Conservation (phyloP, 768 basidiomycete genomes). For the Albatrellus ellisii region DNA sequence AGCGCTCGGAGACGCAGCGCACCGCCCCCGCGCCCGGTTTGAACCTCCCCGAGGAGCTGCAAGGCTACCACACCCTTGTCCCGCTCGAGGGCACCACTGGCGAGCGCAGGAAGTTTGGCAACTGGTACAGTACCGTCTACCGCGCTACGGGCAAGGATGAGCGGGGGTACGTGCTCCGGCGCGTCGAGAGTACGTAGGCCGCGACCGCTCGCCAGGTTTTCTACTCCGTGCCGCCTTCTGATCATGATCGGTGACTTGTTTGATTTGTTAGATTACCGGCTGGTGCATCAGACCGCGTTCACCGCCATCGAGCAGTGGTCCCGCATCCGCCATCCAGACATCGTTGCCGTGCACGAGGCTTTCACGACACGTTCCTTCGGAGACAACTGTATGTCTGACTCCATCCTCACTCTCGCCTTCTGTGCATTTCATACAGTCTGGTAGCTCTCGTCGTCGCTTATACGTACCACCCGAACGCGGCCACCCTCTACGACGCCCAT, state of each 20-base stretch:
- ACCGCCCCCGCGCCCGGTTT: constrained; percentile 29
- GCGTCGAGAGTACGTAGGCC: constrained; percentile 67
- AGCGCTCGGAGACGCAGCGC: constrained; percentile 31
- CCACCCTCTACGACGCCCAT: constrained; percentile 71
- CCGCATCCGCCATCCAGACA: constrained; percentile 69
- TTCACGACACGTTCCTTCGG: constrained; percentile 91
- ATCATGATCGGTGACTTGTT: neutral
- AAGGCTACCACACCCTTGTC: constrained; percentile 80
- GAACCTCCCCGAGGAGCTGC: constrained; percentile 72
- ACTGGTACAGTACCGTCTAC: constrained; percentile 77
- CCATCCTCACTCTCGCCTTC: constrained; percentile 6
- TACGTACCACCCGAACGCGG: constrained; percentile 74
- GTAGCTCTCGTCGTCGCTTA: constrained; percentile 86
- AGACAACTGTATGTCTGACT: constrained; percentile 63
- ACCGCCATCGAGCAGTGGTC: constrained; percentile 77
- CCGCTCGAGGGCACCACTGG: constrained; percentile 51
- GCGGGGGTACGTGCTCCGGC: constrained; percentile 57
- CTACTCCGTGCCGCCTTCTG: neutral
- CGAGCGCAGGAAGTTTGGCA: constrained; percentile 67
- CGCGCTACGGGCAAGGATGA: constrained; percentile 77
- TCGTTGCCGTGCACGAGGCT: constrained; percentile 77
- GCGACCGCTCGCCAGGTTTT: constrained; percentile 3
- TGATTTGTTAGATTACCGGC: constrained; percentile 55
- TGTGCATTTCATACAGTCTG: constrained; percentile 1
- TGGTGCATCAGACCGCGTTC: constrained; percentile 76